These are phyloP conservation scores for Boletellus ananas DNA, from an alignment of 768 basidiomycete species.

Conservation along the genomic window DNA sequence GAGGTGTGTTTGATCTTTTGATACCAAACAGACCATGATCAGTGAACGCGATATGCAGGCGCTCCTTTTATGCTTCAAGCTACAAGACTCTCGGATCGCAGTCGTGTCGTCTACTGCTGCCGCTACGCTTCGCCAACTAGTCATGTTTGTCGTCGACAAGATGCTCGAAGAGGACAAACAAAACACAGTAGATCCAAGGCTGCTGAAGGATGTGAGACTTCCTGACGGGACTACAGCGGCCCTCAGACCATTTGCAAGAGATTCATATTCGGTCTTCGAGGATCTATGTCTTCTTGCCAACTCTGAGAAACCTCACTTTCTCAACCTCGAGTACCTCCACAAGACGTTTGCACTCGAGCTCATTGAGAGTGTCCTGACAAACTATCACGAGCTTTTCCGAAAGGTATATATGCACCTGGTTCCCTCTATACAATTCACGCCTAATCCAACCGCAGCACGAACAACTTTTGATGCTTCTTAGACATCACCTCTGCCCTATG, in stretches of 20 bases:
- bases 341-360: slow-evolving; percentile 96
- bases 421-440: background rate
- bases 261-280: slow-evolving; percentile 86
- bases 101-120: slow-evolving; percentile 98
- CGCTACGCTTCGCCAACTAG: slow-evolving; percentile 90
- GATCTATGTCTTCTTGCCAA: slow-evolving; percentile 89
- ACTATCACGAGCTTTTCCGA: slow-evolving; percentile 83
- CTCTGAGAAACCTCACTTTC: slow-evolving; percentile 73
- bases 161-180: slow-evolving; percentile 73
- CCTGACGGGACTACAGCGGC: slow-evolving; percentile 64
- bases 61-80: slow-evolving; percentile 87
- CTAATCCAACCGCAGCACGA: slow-evolving; percentile 49
- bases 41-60: slow-evolving; percentile 48
- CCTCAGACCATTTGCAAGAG: slow-evolving; percentile 73
- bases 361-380: slow-evolving; percentile 93
- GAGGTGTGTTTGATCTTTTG: slow-evolving; percentile 51
- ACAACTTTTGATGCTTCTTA: slow-evolving; percentile 82
- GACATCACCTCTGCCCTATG: slow-evolving; percentile 86
- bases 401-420: slow-evolving; percentile 46
- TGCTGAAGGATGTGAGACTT: slow-evolving; percentile 44
- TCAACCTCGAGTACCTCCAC: slow-evolving; percentile 77
- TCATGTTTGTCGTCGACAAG: slow-evolving; percentile 98
- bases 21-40: background rate
- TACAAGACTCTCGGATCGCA: slow-evolving; percentile 92
- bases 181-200: slow-evolving; percentile 22